Percentiles rank a stretch among this genome's conserved stretches.
Conservation (phyloP, 2,329 filamentous ascomycete species). For the Aureobasidium uvarum region DNA sequence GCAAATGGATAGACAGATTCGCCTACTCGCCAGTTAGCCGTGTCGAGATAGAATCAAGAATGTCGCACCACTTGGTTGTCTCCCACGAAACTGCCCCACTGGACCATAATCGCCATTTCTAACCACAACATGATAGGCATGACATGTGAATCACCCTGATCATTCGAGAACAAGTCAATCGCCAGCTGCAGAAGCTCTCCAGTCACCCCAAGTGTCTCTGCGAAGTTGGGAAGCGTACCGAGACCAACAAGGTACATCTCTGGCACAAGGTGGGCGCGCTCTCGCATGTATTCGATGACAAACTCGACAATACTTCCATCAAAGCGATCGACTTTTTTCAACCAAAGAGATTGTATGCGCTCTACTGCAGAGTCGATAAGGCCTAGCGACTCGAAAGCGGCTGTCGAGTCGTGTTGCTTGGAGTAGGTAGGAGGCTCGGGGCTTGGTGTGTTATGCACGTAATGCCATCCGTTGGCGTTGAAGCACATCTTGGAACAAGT, state of each 20-base stretch:
- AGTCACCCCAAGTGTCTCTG: neutral
- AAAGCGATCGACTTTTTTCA: neutral
- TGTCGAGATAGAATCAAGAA: neutral
- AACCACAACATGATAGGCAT: neutral
- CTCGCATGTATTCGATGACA: neutral
- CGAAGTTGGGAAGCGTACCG: neutral
- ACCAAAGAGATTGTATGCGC: neutral
- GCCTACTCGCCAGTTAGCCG: neutral
- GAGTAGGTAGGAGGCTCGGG: neutral
- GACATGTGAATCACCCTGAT: neutral
- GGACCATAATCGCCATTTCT: neutral
- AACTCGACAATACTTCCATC: neutral
- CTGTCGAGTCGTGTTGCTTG: neutral
- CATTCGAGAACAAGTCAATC: neutral
- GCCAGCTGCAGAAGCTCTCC: neutral
- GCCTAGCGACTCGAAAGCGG: neutral
- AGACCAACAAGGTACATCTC: neutral
- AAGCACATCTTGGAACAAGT: neutral
- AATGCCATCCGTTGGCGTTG: neutral
- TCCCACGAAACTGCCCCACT: neutral
- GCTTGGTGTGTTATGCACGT: neutral
- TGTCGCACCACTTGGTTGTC: too few relatives aligned
- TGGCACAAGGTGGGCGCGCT: neutral
- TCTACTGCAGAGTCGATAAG: neutral
- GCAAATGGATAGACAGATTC: neutral